Conservation (phyloP, 2,329 filamentous ascomycete species). For the Hypoxylon sp. region DNA sequence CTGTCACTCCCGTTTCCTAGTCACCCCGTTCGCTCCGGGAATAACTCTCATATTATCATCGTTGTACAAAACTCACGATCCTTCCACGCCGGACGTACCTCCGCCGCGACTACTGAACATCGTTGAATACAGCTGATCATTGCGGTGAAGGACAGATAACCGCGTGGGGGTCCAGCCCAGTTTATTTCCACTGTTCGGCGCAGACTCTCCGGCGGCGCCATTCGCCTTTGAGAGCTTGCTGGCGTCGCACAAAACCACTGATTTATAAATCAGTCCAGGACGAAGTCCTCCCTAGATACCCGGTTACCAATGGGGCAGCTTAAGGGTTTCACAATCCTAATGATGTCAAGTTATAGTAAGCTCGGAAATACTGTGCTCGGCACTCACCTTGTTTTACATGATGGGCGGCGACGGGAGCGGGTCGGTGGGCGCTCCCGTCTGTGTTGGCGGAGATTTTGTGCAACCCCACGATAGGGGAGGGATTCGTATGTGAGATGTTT, state of each 20-base stretch:
- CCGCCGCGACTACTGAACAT: background rate
- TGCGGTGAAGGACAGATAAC: background rate
- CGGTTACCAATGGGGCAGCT: background rate
- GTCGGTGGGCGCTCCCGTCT: constrained; percentile 8
- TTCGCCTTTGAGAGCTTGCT: background rate
- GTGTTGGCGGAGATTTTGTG: background rate
- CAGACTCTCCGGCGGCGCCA: background rate
- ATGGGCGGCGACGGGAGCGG: constrained; percentile 14
- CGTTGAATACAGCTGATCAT: background rate
- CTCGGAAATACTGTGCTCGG: constrained; percentile 12
- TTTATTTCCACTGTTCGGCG: background rate
- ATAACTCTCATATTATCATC: background rate
- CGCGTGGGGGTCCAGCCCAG: background rate
- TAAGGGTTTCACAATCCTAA: background rate
- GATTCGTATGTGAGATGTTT: background rate
- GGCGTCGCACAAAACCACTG: background rate
- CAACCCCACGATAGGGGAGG: too few relatives aligned
- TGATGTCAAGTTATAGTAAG: constrained; percentile 14
- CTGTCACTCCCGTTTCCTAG: background rate
- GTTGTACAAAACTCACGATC: background rate
- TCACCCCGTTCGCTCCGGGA: background rate
- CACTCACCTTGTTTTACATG: constrained; percentile 11
- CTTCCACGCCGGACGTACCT: background rate
- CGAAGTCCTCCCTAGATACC: background rate
- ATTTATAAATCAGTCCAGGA: background rate